Percentiles rank a stretch among this genome's conserved stretches.
phyloP scores from a whole-genome alignment of 108 stramenopile species.

The Chaetoceros muelleri region DNA sequence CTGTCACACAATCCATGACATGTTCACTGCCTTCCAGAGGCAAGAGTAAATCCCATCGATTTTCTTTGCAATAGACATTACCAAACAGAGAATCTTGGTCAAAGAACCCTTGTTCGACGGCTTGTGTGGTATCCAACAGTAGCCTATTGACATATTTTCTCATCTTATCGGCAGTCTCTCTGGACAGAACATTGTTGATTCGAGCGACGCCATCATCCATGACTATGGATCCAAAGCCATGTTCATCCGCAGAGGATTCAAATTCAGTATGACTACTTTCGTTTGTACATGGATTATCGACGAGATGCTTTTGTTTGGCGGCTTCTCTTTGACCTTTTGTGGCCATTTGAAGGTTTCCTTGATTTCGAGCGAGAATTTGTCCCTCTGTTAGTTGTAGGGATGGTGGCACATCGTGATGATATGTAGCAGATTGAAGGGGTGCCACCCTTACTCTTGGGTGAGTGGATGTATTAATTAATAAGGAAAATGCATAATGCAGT shows the following conservation, averaged over 20 bases:
- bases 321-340: neutral
- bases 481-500: too few species aligned
- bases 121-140: slow-evolving; percentile 15
- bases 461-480: too few species aligned
- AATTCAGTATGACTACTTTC: too few species aligned
- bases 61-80: slow-evolving; percentile 34
- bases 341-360: neutral
- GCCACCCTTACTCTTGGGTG: too few species aligned
- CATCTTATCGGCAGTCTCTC: slow-evolving; percentile 11
- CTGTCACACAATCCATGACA: neutral
- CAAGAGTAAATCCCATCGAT: slow-evolving; percentile 33
- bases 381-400: neutral
- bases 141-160: slow-evolving; percentile 10
- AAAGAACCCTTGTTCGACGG: slow-evolving; percentile 16
- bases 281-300: too few species aligned
- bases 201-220: slow-evolving; percentile 29
- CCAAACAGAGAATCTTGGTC: slow-evolving; percentile 3
- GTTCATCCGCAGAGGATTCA: neutral
- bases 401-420: too few species aligned
- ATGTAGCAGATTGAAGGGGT: too few species aligned
- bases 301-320: neutral
- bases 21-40: slow-evolving; percentile 15
- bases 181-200: slow-evolving; percentile 20
- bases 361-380: neutral
- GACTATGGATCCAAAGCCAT: neutral